Conservation (phyloP, 169 alveolate species). For the Babesia ovis region DNA sequence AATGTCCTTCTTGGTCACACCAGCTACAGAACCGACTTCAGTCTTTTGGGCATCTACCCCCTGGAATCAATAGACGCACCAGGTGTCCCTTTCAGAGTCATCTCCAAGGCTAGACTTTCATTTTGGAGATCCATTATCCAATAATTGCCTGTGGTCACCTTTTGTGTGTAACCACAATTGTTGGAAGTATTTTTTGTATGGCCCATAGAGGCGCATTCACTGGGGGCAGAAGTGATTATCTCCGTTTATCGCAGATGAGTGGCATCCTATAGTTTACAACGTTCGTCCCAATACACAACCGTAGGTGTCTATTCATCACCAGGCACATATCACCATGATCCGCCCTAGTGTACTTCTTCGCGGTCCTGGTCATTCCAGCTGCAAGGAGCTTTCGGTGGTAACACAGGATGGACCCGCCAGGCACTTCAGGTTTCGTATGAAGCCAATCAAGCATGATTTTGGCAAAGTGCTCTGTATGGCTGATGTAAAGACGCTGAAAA, state of each 20-base stretch:
- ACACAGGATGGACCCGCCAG: constrained; percentile 61
- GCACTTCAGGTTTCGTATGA: constrained; percentile 37
- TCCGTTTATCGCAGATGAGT: too few relatives aligned
- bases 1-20: too few relatives aligned
- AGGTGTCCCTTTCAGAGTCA: constrained; percentile 24
- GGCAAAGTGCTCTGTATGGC: constrained; percentile 57
- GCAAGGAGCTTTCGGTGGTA: constrained; percentile 47
- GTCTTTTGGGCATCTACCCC: constrained; percentile 41
- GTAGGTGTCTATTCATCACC: not conserved
- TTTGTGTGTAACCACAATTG: not conserved
- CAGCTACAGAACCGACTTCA: constrained; percentile 26
- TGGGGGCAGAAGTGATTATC: too few relatives aligned
- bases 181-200: too few relatives aligned
- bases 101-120: constrained; percentile 34
- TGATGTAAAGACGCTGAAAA: constrained; percentile 32
- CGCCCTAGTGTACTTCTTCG: constrained; percentile 11
- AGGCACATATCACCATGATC: not conserved
- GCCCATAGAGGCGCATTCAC: too few relatives aligned
- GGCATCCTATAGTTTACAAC: too few relatives aligned
- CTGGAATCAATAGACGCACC: constrained; percentile 46
- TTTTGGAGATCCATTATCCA: constrained; percentile 38
- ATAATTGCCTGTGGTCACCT: not conserved
- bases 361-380: constrained; percentile 62
- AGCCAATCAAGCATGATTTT: constrained; percentile 53
- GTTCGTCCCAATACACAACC: too few relatives aligned